Evolutionary conservation across 768 basidiomycete genomes (phyloP).

Genomic region (Mrakia frigida): DNA sequence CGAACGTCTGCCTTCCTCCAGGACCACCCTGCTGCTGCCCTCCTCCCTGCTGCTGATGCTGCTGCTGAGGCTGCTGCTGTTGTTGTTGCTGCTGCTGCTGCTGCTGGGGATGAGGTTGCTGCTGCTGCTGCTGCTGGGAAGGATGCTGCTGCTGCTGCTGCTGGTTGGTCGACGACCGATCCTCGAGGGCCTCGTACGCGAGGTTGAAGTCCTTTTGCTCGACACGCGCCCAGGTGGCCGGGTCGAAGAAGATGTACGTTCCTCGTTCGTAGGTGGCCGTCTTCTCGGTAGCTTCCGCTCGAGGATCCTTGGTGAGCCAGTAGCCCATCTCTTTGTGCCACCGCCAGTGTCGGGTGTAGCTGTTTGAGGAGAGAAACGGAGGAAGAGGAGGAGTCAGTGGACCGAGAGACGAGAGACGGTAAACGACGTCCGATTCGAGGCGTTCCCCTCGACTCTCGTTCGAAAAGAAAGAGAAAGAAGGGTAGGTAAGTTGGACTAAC

Average conservation of each 20-base stretch:
- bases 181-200: constrained; percentile 30
- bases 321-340: constrained; percentile 87
- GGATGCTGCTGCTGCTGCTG: constrained; percentile 23
- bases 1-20: constrained; percentile 16
- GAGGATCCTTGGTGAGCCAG: constrained; percentile 85
- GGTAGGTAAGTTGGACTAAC: constrained; percentile 52
- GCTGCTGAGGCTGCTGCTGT: not conserved
- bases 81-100: constrained; percentile 13
- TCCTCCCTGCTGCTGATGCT: constrained; percentile 5
- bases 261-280: constrained; percentile 67
- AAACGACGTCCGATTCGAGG: too few relatives aligned
- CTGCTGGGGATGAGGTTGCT: constrained; percentile 1
- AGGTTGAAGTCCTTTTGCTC: constrained; percentile 34
- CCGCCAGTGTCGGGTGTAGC: constrained; percentile 91
- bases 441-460: too few relatives aligned
- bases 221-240: constrained; percentile 28
- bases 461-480: too few relatives aligned
- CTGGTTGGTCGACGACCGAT: constrained; percentile 12
- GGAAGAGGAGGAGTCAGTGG: not conserved
- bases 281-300: constrained; percentile 50
- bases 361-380: constrained; percentile 42
- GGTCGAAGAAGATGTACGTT: constrained; percentile 71
- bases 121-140: constrained; percentile 21
- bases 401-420: not conserved
- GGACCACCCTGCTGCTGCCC: too few relatives aligned